Evolutionary conservation across 1,284 basidiomycete species (phyloP).

Genomic region (Gymnopus androsaceus): DNA sequence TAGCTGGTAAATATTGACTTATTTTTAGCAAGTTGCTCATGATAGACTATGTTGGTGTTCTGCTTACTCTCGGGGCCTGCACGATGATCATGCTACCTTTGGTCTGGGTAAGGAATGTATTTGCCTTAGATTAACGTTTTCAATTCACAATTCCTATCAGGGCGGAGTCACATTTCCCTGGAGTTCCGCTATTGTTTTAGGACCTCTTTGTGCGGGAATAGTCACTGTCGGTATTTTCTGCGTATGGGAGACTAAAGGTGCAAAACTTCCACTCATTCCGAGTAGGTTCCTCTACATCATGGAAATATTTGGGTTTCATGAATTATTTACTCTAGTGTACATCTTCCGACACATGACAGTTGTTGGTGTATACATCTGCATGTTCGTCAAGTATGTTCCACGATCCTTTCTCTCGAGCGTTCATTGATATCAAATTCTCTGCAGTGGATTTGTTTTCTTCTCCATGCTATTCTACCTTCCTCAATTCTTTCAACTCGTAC

Average conservation of each 20-base stretch:
- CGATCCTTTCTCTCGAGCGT: slow-evolving; percentile 28
- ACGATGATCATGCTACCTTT: slow-evolving; percentile 20
- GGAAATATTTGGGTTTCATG: slow-evolving; percentile 48
- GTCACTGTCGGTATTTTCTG: slow-evolving; percentile 60
- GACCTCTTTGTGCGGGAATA: slow-evolving; percentile 58
- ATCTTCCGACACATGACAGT: slow-evolving; percentile 75
- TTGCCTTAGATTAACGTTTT: background rate
- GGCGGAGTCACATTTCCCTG: slow-evolving; percentile 72
- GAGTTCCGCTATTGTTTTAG: slow-evolving; percentile 64
- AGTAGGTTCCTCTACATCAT: slow-evolving; percentile 68
- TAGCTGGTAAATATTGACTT: background rate
- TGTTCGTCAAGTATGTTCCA: slow-evolving; percentile 59
- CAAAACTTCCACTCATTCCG: slow-evolving; percentile 67
- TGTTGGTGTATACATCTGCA: slow-evolving; percentile 65
- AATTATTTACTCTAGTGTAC: slow-evolving; percentile 45
- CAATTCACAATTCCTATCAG: slow-evolving; percentile 30
- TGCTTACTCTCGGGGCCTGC: slow-evolving; percentile 17
- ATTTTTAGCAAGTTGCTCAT: slow-evolving; percentile 15
- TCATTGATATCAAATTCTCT: background rate
- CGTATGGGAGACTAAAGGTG: slow-evolving; percentile 74
- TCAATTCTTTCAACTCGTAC: slow-evolving; percentile 74
- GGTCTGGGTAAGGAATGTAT: slow-evolving; percentile 15
- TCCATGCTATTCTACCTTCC: slow-evolving; percentile 67
- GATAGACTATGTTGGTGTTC: slow-evolving; percentile 19
- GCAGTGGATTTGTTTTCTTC: slow-evolving; percentile 60